phyloP scores from a whole-genome alignment of 305 asterid species.

The Fraxinus platypoda region DNA sequence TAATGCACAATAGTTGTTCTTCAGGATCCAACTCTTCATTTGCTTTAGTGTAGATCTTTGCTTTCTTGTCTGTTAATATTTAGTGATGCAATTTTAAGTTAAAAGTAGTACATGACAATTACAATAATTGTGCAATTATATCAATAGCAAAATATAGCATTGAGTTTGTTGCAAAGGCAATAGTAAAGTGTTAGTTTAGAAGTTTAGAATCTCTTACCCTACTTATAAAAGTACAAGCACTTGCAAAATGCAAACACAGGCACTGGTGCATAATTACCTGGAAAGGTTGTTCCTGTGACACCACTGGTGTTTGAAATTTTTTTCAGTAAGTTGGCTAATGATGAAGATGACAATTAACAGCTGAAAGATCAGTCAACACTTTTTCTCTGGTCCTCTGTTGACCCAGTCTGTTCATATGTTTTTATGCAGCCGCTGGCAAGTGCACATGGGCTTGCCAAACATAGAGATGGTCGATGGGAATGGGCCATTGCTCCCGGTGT shows the following conservation, averaged over 20 bases:
- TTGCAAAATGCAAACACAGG: neutral
- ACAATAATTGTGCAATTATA: neutral
- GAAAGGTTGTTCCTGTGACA: neutral
- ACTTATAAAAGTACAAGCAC: neutral
- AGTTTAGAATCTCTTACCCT: neutral
- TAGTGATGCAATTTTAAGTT: neutral
- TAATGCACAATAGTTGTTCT: neutral
- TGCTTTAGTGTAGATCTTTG: neutral
- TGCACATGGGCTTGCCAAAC: conserved; percentile 98
- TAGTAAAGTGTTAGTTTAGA: neutral
- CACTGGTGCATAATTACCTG: neutral
- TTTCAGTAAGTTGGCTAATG: conserved; percentile 1
- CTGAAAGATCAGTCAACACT: neutral
- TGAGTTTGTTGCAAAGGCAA: neutral
- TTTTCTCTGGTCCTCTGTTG: conserved; percentile 15
- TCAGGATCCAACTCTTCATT: neutral
- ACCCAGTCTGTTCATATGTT: conserved; percentile 17
- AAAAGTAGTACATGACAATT: neutral
- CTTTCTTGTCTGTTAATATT: neutral
- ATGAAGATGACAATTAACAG: conserved; percentile 1
- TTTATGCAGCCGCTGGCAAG: conserved; percentile 82
- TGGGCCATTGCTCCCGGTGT: conserved; percentile 99
- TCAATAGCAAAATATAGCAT: neutral
- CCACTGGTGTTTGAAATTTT: conserved; percentile 5
- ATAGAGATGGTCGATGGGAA: conserved; percentile 99